Conservation (phyloP, 495 filamentous ascomycete genomes). For the Amphirosellinia nigrospora region DNA sequence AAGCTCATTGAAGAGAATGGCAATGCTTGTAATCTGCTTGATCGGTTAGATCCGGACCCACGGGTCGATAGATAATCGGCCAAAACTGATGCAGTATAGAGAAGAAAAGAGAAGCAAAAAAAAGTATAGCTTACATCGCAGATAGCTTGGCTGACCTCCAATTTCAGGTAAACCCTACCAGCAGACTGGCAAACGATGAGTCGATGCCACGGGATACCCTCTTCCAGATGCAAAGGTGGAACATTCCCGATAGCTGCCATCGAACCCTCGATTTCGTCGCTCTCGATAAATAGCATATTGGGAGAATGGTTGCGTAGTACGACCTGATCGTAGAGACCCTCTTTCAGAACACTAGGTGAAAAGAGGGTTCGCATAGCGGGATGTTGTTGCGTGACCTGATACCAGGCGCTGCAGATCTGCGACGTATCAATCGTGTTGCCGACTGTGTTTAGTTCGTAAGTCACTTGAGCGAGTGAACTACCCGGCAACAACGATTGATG, state of each 20-base stretch:
- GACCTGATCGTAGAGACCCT: conserved; percentile 49
- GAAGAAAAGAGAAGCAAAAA: not conserved
- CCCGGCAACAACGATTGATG: conserved; percentile 62
- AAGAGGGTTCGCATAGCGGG: conserved; percentile 53
- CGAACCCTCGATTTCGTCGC: conserved; percentile 46
- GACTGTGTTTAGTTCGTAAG: conserved; percentile 60
- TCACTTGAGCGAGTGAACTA: conserved; percentile 65
- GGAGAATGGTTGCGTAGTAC: conserved; percentile 50
- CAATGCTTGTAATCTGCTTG: conserved; percentile 43
- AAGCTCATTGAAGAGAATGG: conserved; percentile 51
- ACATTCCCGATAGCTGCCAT: conserved; percentile 50
- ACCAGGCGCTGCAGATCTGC: conserved; percentile 54
- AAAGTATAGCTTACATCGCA: conserved; percentile 44
- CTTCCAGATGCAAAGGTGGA: conserved; percentile 41
- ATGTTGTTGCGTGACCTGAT: conserved; percentile 47
- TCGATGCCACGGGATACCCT: conserved; percentile 50
- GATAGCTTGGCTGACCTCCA: conserved; percentile 53
- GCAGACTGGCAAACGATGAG: conserved; percentile 52
- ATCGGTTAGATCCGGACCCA: conserved; percentile 19
- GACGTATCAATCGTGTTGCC: conserved; percentile 47
- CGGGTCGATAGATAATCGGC: not conserved
- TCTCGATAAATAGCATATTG: conserved; percentile 56
- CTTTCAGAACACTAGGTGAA: conserved; percentile 47
- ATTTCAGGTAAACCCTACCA: conserved; percentile 50
- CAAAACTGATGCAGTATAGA: not conserved